Percentiles rank a stretch among this genome's conserved stretches.
phyloP scores from a whole-genome alignment of 1,139 yeast genomes.

The Lodderomyces oxycetoniae region DNA sequence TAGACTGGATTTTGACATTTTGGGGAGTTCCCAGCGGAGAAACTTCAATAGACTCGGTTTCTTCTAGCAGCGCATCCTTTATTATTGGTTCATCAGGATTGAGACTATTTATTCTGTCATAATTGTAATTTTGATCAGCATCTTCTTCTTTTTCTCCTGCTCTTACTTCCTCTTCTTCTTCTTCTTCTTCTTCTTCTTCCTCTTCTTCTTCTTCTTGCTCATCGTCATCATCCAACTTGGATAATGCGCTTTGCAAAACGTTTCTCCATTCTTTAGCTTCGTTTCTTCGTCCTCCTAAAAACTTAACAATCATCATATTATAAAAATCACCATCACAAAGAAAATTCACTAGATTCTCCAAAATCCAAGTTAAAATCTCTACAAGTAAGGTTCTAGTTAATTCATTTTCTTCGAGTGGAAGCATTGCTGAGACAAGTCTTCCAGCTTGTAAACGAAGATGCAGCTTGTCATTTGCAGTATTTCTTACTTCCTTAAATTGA shows the following conservation, averaged over 20 bases:
- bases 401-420: conserved; percentile 46
- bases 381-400: conserved; percentile 49
- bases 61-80: no score
- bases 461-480: background rate
- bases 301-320: conserved; percentile 58
- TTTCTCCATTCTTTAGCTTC: conserved; percentile 72
- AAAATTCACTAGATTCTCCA: conserved; percentile 49
- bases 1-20: conserved; percentile 47
- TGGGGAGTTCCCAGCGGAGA: no score
- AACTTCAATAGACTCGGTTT: no score
- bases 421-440: conserved; percentile 45
- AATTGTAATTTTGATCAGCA: no score
- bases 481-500: background rate
- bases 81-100: no score
- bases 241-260: no score
- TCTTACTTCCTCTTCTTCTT: no score
- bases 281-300: conserved; percentile 65
- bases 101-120: no score
- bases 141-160: no score
- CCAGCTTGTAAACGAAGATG: conserved; percentile 22
- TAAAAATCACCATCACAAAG: conserved; percentile 73
- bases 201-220: no score
- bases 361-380: conserved; percentile 56
- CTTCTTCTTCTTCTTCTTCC: no score
- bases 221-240: no score